These are phyloP conservation scores for Leccinum boreale DNA, from an alignment of 768 basidiomycete species.

Conservation along the genomic window DNA sequence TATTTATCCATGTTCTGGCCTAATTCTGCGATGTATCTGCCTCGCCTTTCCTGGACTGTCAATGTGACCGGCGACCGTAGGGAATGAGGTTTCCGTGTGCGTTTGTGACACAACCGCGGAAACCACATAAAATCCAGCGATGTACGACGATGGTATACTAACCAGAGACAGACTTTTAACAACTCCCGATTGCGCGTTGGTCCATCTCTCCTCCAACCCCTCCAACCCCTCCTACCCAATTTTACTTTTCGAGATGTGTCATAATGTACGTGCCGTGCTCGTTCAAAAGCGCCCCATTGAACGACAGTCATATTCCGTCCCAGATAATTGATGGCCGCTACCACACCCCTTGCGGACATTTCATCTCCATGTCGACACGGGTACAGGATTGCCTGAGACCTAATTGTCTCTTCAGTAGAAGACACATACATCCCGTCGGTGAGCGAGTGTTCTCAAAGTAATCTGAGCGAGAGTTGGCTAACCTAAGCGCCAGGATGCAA, in stretches of 20 bases:
- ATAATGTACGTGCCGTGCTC: conserved; percentile 52
- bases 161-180: conserved; percentile 15
- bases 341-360: conserved; percentile 68
- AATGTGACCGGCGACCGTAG: conserved; percentile 32
- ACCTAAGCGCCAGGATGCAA: conserved; percentile 45
- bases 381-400: conserved; percentile 60
- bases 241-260: conserved; percentile 51
- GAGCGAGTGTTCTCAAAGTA: conserved; percentile 7
- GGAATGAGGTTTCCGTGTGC: conserved; percentile 40
- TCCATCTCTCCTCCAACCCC: conserved; percentile 13
- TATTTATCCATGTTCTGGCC: conserved; percentile 19
- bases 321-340: conserved; percentile 78
- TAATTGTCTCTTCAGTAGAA: conserved; percentile 68
- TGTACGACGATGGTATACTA: conserved; percentile 11
- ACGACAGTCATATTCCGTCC: background rate
- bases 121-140: conserved; percentile 29
- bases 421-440: conserved; percentile 60
- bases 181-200: conserved; percentile 15
- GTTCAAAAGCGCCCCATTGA: background rate
- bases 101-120: conserved; percentile 30
- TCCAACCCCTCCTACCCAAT: conserved; percentile 11
- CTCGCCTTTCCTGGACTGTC: conserved; percentile 35
- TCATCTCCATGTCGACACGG: conserved; percentile 67
- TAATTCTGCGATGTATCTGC: conserved; percentile 25
- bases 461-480: conserved; percentile 2